Percentiles rank a stretch among this genome's conserved stretches.
Conservation (phyloP, 2,329 filamentous ascomycete species). For the Phyllosticta citrichinensis region DNA sequence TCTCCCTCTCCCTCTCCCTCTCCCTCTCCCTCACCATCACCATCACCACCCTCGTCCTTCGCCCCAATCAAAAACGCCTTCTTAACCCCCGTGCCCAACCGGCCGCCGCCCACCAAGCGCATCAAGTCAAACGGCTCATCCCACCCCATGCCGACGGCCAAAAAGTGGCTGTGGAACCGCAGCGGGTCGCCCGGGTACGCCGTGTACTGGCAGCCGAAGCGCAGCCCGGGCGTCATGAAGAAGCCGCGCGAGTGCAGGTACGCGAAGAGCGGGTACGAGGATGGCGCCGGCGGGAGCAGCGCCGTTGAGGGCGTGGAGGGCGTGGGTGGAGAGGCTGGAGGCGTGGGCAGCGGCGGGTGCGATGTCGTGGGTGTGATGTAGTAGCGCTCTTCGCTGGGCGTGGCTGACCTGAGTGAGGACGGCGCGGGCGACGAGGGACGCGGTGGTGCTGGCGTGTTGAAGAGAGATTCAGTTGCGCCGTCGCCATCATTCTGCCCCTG, state of each 20-base stretch:
- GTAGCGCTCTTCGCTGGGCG: conserved; percentile 15
- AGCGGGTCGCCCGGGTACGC: conserved; percentile 93
- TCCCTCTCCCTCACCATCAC: too few species aligned
- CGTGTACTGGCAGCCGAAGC: conserved; percentile 89
- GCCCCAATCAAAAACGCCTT: conserved; percentile 88
- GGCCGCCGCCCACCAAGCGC: conserved; percentile 75
- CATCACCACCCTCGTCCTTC: conserved; percentile 26
- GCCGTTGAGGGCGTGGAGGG: conserved; percentile 11
- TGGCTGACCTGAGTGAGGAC: neutral
- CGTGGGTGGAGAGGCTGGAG: conserved; percentile 10
- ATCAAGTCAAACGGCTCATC: conserved; percentile 76
- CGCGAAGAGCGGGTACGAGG: conserved; percentile 62
- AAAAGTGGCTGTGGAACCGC: conserved; percentile 90
- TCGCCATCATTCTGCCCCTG: conserved; percentile 17
- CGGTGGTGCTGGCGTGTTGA: conserved; percentile 15
- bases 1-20: too few species aligned
- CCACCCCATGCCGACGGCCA: conserved; percentile 78
- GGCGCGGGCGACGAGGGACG: conserved; percentile 1
- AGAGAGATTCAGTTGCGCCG: conserved; percentile 15
- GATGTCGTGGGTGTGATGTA: conserved; percentile 38
- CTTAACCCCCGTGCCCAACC: conserved; percentile 89
- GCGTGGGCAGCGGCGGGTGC: conserved; percentile 26
- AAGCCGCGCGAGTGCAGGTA: conserved; percentile 72
- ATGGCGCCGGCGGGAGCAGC: conserved; percentile 25
- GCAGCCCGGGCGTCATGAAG: conserved; percentile 82